phyloP scores from a whole-genome alignment of 768 basidiomycete genomes.

The Tricholoma bakamatsutake region DNA sequence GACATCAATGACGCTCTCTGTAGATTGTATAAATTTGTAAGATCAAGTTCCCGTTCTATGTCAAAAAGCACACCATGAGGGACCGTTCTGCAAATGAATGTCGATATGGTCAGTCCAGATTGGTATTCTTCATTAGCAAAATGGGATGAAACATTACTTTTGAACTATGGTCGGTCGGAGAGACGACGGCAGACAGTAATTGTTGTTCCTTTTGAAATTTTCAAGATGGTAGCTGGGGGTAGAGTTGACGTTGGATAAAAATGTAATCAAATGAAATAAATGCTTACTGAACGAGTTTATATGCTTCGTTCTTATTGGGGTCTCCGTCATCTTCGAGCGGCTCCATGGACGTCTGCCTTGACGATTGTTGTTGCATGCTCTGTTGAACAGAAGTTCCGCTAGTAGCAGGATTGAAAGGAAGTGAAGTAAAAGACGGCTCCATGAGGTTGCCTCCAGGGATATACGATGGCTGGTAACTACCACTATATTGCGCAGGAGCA shows the following conservation, averaged over 20 bases:
- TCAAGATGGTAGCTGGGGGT: slow-evolving; percentile 77
- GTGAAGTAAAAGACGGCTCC: slow-evolving; percentile 45
- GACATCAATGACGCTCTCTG: slow-evolving; percentile 88
- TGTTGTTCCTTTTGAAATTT: slow-evolving; percentile 80
- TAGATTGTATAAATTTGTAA: background rate
- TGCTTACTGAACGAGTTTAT: slow-evolving; percentile 73
- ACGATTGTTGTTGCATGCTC: slow-evolving; percentile 23
- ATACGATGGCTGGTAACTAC: slow-evolving; percentile 42
- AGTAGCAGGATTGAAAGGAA: slow-evolving; percentile 39
- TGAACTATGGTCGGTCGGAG: slow-evolving; percentile 87
- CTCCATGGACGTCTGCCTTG: slow-evolving; percentile 29
- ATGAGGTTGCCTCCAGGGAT: slow-evolving; percentile 52
- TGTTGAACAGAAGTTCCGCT: slow-evolving; percentile 26
- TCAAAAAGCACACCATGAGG: slow-evolving; percentile 60
- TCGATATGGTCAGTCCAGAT: slow-evolving; percentile 8
- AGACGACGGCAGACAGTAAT: slow-evolving; percentile 85
- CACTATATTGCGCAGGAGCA: slow-evolving; percentile 36
- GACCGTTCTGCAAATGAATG: slow-evolving; percentile 48
- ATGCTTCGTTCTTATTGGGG: slow-evolving; percentile 71
- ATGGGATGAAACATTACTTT: slow-evolving; percentile 36
- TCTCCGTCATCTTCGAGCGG: slow-evolving; percentile 59
- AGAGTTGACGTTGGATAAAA: slow-evolving; percentile 1
- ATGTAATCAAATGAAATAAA: background rate
- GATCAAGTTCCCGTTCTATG: slow-evolving; percentile 4
- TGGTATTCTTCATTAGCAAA: background rate